Percentiles rank a stretch among this genome's conserved stretches.
Conservation (phyloP, 139 green algal genomes). For the Chlorella vulgaris region DNA sequence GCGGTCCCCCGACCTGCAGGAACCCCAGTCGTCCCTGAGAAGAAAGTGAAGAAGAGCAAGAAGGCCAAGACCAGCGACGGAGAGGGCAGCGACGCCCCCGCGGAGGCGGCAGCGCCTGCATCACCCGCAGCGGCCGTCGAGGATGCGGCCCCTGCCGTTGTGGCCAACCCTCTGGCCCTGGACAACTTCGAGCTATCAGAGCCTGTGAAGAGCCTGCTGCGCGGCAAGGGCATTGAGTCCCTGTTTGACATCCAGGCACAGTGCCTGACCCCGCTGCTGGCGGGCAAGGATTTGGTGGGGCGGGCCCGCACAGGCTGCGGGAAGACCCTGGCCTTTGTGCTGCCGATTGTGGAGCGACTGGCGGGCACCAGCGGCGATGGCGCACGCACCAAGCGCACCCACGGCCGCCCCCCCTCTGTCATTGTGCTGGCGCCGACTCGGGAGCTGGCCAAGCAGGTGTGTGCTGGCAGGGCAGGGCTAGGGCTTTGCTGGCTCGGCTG, state of each 20-base stretch:
- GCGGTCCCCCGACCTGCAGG: background rate
- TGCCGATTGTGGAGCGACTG: conserved; percentile 93
- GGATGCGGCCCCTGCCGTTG: background rate
- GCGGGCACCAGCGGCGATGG: background rate
- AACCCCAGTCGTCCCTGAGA: background rate
- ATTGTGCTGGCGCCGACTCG: conserved; percentile 94
- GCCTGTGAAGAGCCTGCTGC: conserved; percentile 76
- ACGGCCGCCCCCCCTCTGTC: conserved; percentile 70
- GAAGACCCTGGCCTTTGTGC: conserved; percentile 98
- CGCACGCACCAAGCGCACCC: conserved; percentile 11
- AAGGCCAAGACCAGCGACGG: conserved; percentile 7
- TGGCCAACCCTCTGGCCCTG: conserved; percentile 62
- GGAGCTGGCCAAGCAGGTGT: conserved; percentile 97
- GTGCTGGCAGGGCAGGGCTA: background rate
- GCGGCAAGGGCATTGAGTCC: conserved; percentile 80
- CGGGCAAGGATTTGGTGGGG: conserved; percentile 90
- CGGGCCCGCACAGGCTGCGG: conserved; percentile 93
- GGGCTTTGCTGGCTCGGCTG: background rate
- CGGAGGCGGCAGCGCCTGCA: conserved; percentile 3
- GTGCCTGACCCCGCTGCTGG: conserved; percentile 75
- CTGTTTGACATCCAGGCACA: conserved; percentile 97
- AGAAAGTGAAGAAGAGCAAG: conserved; percentile 40
- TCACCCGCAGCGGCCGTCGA: conserved; percentile 1
- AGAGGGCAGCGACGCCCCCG: conserved; percentile 10
- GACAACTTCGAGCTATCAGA: conserved; percentile 82